A percentile compares a stretch with the other conserved stretches of the same genome.
These are phyloP conservation scores for Boletellus deceptivus DNA, from an alignment of 1,284 basidiomycete species.

Conservation along the genomic window DNA sequence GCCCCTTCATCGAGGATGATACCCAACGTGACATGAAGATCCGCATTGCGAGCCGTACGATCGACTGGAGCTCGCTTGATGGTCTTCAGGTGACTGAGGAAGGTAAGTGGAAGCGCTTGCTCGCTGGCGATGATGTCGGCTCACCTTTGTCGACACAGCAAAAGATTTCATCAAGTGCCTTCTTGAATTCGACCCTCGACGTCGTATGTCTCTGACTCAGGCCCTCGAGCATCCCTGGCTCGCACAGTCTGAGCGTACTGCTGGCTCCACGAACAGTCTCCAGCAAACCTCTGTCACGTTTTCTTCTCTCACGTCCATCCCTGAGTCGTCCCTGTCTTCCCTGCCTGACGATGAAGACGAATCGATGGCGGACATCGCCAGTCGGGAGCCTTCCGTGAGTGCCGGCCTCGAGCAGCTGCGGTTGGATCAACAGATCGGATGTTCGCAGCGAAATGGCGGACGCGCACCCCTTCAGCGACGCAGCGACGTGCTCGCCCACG, in stretches of 20 bases:
- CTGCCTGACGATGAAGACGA: constrained; percentile 32
- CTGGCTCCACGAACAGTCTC: neutral
- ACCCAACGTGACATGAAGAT: constrained; percentile 48
- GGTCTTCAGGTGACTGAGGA: constrained; percentile 35
- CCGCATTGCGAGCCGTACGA: constrained; percentile 53
- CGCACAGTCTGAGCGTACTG: neutral
- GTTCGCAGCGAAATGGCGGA: constrained; percentile 4
- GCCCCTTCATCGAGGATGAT: constrained; percentile 72
- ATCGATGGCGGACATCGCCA: constrained; percentile 29
- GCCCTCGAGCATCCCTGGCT: constrained; percentile 73
- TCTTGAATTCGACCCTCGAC: constrained; percentile 47
- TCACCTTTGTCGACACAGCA: constrained; percentile 19
- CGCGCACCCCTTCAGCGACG: constrained; percentile 45
- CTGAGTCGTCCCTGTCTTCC: constrained; percentile 22
- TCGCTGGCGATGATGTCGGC: neutral
- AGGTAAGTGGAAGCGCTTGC: constrained; percentile 31
- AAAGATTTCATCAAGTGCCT: constrained; percentile 38
- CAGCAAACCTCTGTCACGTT: constrained; percentile 12
- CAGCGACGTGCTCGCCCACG: constrained; percentile 44
- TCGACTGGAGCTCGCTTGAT: constrained; percentile 60
- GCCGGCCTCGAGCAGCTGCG: constrained; percentile 36
- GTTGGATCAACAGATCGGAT: constrained; percentile 16
- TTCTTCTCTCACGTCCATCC: constrained; percentile 17
- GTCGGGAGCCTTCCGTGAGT: constrained; percentile 35
- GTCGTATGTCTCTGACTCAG: constrained; percentile 56